Conservation (phyloP, 2,329 filamentous ascomycete genomes). For the Cercospora sojina region DNA sequence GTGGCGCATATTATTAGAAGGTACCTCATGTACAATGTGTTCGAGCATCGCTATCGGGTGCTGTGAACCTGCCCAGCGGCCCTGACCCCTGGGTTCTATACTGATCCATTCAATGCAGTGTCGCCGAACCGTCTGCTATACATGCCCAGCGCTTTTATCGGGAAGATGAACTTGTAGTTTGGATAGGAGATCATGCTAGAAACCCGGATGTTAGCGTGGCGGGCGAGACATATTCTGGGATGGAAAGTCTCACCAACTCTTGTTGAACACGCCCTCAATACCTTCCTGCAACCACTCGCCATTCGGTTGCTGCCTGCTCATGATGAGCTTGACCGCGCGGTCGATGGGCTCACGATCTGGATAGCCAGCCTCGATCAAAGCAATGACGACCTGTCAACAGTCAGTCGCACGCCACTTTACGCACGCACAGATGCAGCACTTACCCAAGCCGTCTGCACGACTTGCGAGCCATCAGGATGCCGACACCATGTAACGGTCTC, state of each 20-base stretch:
- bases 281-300: conserved; percentile 95
- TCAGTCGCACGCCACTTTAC: conserved; percentile 39
- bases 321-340: conserved; percentile 75
- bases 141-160: conserved; percentile 90
- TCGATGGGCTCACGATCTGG: conserved; percentile 70
- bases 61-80: conserved; percentile 2
- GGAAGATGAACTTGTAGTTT: conserved; percentile 97
- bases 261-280: conserved; percentile 98
- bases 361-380: conserved; percentile 77
- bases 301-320: conserved; percentile 79
- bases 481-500: conserved; percentile 74
- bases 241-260: conserved; percentile 67
- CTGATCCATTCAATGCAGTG: conserved; percentile 39
- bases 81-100: conserved; percentile 18
- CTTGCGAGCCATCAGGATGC: conserved; percentile 72
- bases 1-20: background rate
- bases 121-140: conserved; percentile 73
- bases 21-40: conserved; percentile 18
- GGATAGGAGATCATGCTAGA: conserved; percentile 93
- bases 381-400: conserved; percentile 52
- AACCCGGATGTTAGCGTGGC: conserved; percentile 27
- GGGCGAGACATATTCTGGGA: conserved; percentile 10
- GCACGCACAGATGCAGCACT: conserved; percentile 58
- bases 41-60: conserved; percentile 12
- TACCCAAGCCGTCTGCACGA: conserved; percentile 94